Evolutionary conservation across 257 asterid species (phyloP).

Genomic region (Linderniella brevidens): DNA sequence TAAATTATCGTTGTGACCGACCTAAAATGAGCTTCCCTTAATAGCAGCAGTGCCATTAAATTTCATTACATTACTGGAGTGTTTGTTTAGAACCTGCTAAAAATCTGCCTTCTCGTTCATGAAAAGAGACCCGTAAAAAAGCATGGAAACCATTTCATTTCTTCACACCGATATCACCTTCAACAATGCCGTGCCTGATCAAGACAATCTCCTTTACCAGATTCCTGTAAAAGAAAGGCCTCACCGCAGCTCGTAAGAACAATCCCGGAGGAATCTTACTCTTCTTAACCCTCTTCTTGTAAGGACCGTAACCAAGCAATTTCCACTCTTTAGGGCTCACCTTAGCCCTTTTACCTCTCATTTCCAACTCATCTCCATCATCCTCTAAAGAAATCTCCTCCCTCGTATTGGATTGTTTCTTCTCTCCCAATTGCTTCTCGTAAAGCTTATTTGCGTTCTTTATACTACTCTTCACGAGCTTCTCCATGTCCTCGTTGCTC

Average conservation of each 20-base stretch:
- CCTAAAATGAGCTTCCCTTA: no score
- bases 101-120: no score
- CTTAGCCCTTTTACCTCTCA: slow-evolving; percentile 54
- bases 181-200: slow-evolving; percentile 67
- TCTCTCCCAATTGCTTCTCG: slow-evolving; percentile 14
- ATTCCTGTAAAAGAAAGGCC: slow-evolving; percentile 77
- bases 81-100: no score
- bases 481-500: slow-evolving; percentile 77
- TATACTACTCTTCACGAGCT: slow-evolving; percentile 39
- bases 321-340: slow-evolving; percentile 61
- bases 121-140: no score
- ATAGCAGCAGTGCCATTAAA: no score
- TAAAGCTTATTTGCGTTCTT: slow-evolving; percentile 24
- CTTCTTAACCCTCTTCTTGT: slow-evolving; percentile 43
- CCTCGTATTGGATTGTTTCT: slow-evolving; percentile 16
- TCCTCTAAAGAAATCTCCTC: slow-evolving; percentile 7
- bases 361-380: slow-evolving; percentile 54
- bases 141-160: slow-evolving; percentile 12
- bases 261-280: slow-evolving; percentile 62
- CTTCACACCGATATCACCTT: slow-evolving; percentile 57
- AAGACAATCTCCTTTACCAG: slow-evolving; percentile 87
- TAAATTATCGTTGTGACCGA: no score
- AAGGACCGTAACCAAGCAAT: slow-evolving; percentile 55
- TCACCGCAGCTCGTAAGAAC: slow-evolving; percentile 69
- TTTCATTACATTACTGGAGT: no score